phyloP scores from a whole-genome alignment of 495 filamentous ascomycete genomes.

The Cercophora samala region DNA sequence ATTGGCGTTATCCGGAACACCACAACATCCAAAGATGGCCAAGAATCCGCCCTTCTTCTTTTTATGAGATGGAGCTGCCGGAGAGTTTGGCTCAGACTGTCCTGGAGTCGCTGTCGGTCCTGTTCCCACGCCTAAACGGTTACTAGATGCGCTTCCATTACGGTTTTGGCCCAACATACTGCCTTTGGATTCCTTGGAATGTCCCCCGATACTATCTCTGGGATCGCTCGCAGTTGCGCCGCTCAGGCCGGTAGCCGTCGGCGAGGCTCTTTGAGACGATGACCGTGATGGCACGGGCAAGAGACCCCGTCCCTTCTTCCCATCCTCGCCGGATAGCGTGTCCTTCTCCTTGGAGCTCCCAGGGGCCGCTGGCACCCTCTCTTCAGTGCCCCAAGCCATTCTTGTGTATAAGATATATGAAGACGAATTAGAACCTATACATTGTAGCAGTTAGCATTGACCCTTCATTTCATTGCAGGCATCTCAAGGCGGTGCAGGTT shows the following conservation, averaged over 20 bases:
- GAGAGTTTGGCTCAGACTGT: constrained; percentile 46
- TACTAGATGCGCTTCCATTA: constrained; percentile 63
- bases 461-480: background rate
- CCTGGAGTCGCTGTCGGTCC: constrained; percentile 46
- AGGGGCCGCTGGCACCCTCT: constrained; percentile 36
- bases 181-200: constrained; percentile 60
- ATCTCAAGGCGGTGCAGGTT: background rate
- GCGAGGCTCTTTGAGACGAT: constrained; percentile 62
- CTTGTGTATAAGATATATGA: constrained; percentile 6
- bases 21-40: constrained; percentile 77
- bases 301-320: constrained; percentile 54
- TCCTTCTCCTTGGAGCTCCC: constrained; percentile 50
- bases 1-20: constrained; percentile 61
- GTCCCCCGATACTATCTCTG: constrained; percentile 57
- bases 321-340: constrained; percentile 41
- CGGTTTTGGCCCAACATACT: constrained; percentile 66
- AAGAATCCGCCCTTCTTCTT: constrained; percentile 67
- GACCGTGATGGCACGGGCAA: constrained; percentile 63
- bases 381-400: constrained; percentile 41
- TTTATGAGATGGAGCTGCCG: constrained; percentile 46
- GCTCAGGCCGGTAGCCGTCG: constrained; percentile 60
- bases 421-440: constrained; percentile 5
- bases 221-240: constrained; percentile 62
- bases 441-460: background rate
- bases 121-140: constrained; percentile 45